These are phyloP conservation scores for Ambrosiella beaveri DNA, from an alignment of 2,329 filamentous ascomycete genomes.

Conservation along the genomic window DNA sequence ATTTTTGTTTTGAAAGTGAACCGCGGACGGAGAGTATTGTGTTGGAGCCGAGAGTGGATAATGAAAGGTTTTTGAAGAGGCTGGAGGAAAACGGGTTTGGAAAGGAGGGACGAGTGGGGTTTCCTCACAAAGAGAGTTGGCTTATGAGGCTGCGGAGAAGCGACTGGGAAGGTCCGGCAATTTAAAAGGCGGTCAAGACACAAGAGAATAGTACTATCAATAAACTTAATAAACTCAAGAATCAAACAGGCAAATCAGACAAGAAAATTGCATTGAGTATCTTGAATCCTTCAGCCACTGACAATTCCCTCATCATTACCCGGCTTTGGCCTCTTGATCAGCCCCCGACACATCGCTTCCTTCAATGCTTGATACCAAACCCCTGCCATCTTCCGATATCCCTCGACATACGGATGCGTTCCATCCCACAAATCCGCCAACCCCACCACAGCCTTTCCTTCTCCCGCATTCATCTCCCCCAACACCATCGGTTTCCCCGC, in stretches of 20 bases:
- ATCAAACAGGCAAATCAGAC: too few species aligned
- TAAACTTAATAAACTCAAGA: too few species aligned
- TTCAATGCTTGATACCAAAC: constrained; percentile 21
- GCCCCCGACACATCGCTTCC: constrained; percentile 15
- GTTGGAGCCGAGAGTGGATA: constrained; percentile 82
- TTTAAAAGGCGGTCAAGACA: constrained; percentile 22
- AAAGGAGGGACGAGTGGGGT: constrained; percentile 69
- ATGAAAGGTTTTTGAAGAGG: constrained; percentile 40
- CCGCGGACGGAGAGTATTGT: constrained; percentile 66
- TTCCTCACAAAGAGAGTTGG: constrained; percentile 86
- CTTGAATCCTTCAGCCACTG: not conserved
- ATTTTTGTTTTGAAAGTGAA: constrained; percentile 66
- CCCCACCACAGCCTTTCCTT: constrained; percentile 1
- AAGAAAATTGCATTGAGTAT: too few species aligned
- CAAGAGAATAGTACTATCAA: not conserved
- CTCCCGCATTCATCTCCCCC: constrained; percentile 11
- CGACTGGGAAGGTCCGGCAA: constrained; percentile 54
- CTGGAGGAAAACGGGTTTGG: constrained; percentile 62
- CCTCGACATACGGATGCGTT: constrained; percentile 24
- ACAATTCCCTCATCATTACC: constrained; percentile 6
- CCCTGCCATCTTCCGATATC: constrained; percentile 26
- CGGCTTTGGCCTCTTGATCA: constrained; percentile 10
- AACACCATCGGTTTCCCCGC: constrained; percentile 13
- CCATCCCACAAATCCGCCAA: constrained; percentile 21
- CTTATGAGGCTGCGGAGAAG: constrained; percentile 67